These are phyloP conservation scores for Aureobasidium sp. DNA, from an alignment of 2,329 filamentous ascomycete species.

Conservation along the genomic window DNA sequence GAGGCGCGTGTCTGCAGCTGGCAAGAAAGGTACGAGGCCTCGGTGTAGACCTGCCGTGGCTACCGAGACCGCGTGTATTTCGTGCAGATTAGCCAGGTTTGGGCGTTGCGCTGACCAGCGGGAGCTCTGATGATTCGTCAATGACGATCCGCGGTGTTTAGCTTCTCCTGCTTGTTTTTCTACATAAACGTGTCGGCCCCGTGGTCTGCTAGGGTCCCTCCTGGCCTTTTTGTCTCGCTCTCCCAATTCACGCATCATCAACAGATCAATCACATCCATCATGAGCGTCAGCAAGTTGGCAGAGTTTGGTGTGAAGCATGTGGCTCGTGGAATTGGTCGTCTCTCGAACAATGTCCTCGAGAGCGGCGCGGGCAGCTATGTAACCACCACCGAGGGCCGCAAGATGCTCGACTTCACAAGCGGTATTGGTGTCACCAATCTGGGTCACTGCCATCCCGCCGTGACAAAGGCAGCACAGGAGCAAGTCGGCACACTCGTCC, in stretches of 20 bases:
- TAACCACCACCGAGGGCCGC: constrained; percentile 24
- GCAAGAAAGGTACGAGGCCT: not conserved
- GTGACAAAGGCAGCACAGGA: constrained; percentile 30
- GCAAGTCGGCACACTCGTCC: constrained; percentile 31
- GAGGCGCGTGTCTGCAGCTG: not conserved
- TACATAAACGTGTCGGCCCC: constrained; percentile 12
- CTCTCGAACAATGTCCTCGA: constrained; percentile 24
- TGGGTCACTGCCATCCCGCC: constrained; percentile 31
- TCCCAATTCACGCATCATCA: not conserved
- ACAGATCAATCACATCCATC: not conserved
- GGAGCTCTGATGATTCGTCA: constrained; percentile 9
- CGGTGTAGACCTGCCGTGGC: constrained; percentile 3
- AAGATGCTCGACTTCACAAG: constrained; percentile 29
- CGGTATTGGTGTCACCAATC: constrained; percentile 29
- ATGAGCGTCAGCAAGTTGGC: constrained; percentile 17
- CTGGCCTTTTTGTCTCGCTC: not conserved
- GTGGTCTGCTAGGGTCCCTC: not conserved
- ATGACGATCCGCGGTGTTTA: constrained; percentile 2
- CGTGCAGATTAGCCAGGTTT: constrained; percentile 8
- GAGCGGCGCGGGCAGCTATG: constrained; percentile 26
- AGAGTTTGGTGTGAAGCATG: constrained; percentile 17
- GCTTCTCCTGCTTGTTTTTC: not conserved
- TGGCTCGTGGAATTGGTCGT: constrained; percentile 17
- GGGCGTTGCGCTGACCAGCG: constrained; percentile 3
- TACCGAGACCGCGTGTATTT: not conserved